Evolutionary conservation across 257 asterid species (phyloP), one percentile per base, ranked within the genome.

Genomic region (Coffea canephora): DNA sequence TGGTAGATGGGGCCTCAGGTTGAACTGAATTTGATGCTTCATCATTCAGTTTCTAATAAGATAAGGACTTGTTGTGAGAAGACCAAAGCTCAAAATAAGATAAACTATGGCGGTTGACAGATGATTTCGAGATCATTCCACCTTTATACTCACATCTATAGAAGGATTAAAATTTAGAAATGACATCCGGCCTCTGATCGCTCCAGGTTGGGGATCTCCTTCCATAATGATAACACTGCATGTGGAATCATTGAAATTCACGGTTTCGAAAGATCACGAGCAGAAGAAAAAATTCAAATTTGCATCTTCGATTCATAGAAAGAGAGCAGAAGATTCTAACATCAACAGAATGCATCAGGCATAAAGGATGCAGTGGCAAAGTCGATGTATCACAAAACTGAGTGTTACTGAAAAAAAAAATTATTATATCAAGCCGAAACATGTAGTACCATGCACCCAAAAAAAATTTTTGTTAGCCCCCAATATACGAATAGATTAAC

Each of bases 141-240:
- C 73, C 79, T 61, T 82, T 76, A 55, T 84, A 91, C 99, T 96
- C 91, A 96, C 99, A 89, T 94, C 98, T 85, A 96, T 83, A 79
- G 95, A 84, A 80, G 99, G 98, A 86, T 94, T 94, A 79, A 96
- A 96, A 84, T 88, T 90, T 88, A 84, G 87, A 87, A 94, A 96
- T 52, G 99, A 96, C 95, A 94, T 92, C 75, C 99, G 94, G 27
- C 98, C 98, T 85, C 89, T 89, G 76, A 83, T 71, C 31, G 91
- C 90, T 82, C 88, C 97, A 25, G 99, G 97, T 69, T 82, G 92
- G 48, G 99, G 97, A 86, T 96, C 94, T 41, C 97, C 96, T 89
- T 94, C 98, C 84, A 83, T 83, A 79, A 94, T 77, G 79, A 96
- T 91, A 79, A 94, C 88, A 76, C 99, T 96, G 95, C 86, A 91